Conservation (phyloP, 208 protist species). For the Trypanosomatidae sp. region DNA sequence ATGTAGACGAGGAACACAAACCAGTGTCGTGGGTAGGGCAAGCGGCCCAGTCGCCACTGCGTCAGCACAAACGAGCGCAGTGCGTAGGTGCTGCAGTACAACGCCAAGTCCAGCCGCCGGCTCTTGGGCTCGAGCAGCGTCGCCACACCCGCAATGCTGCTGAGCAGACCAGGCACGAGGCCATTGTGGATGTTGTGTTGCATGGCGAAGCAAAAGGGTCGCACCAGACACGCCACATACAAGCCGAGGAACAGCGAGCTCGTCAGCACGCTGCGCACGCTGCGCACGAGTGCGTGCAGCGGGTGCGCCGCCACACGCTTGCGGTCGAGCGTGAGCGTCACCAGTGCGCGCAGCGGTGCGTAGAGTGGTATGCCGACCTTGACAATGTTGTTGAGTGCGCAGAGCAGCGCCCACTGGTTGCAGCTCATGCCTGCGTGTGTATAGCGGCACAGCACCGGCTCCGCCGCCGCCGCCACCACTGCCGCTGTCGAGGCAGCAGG, state of each 20-base stretch:
- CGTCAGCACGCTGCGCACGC: conserved; percentile 33
- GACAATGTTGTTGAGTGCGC: conserved; percentile 42
- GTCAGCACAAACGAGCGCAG: conserved; percentile 66
- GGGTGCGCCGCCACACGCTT: conserved; percentile 38
- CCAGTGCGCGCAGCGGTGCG: conserved; percentile 48
- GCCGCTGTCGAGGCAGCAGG: too few species aligned
- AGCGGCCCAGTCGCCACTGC: conserved; percentile 49
- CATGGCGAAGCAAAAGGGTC: conserved; percentile 40
- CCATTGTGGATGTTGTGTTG: conserved; percentile 38
- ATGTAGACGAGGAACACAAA: conserved; percentile 63
- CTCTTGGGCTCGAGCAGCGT: conserved; percentile 74
- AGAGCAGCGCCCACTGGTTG: conserved; percentile 43
- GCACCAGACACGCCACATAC: conserved; percentile 50
- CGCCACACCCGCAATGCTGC: conserved; percentile 39
- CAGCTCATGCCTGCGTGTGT: conserved; percentile 46
- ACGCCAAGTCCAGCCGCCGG: conserved; percentile 65
- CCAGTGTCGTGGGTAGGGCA: conserved; percentile 64
- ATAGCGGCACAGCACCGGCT: conserved; percentile 20
- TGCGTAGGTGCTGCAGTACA: conserved; percentile 72
- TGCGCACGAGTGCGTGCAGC: conserved; percentile 17
- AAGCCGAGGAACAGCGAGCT: conserved; percentile 69
- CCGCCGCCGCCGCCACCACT: conserved; percentile 10
- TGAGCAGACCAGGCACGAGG: conserved; percentile 20
- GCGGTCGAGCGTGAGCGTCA: conserved; percentile 33
- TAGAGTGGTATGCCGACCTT: conserved; percentile 68